Conservation (phyloP, 2,329 filamentous ascomycete species). For the Didymella glomerata region DNA sequence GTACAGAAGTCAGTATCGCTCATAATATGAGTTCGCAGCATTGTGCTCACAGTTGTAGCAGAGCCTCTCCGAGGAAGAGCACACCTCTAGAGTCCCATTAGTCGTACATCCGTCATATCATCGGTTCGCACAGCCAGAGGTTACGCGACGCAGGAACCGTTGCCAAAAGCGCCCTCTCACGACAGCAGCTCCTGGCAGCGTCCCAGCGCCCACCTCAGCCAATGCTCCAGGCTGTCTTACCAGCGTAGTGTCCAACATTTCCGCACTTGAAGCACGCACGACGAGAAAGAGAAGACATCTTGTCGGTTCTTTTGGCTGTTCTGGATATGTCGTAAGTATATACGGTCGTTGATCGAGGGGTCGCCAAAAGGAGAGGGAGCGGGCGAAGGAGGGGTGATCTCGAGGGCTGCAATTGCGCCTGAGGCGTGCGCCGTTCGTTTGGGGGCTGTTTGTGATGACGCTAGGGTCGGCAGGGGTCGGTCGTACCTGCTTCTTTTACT, state of each 20-base stretch:
- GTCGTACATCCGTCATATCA: constrained; percentile 22
- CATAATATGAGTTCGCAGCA: constrained; percentile 12
- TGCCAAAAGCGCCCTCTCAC: constrained; percentile 22
- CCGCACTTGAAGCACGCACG: constrained; percentile 64
- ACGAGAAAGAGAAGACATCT: constrained; percentile 62
- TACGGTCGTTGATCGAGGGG: constrained; percentile 16
- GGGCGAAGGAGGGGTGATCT: constrained; percentile 29
- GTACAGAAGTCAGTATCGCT: constrained; percentile 22
- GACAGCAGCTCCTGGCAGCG: constrained; percentile 24
- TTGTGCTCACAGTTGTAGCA: constrained; percentile 93
- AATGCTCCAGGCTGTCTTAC: constrained; percentile 43
- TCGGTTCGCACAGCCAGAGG: constrained; percentile 22
- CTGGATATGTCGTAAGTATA: constrained; percentile 36
- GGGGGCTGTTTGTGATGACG: constrained; percentile 13
- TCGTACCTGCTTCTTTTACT: constrained; percentile 42
- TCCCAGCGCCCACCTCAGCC: constrained; percentile 30
- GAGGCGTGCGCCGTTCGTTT: constrained; percentile 22
- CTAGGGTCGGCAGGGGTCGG: constrained; percentile 15
- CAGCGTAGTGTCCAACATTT: constrained; percentile 63
- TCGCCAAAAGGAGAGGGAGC: constrained; percentile 27
- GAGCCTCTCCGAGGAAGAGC: constrained; percentile 95
- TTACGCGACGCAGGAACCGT: constrained; percentile 32
- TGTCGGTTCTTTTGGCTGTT: constrained; percentile 47
- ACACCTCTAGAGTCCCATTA: constrained; percentile 72
- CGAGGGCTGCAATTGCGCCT: constrained; percentile 34